These are phyloP conservation scores for Pseudogymnoascus sp. DNA, from an alignment of 2,329 filamentous ascomycete species.

Conservation along the genomic window DNA sequence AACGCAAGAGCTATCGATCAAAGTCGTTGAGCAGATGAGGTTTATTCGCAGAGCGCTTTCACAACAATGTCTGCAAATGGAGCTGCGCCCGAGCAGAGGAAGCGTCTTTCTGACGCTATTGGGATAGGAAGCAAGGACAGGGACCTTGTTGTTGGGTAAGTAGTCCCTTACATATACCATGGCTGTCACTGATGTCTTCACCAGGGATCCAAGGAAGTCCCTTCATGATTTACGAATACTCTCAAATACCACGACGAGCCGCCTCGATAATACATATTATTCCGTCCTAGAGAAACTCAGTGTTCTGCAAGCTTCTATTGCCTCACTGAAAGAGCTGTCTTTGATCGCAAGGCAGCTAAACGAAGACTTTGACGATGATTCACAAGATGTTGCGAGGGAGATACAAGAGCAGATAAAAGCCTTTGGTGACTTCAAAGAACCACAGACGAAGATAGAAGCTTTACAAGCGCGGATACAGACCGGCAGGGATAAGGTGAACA, in stretches of 20 bases:
- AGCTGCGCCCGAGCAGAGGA: neutral
- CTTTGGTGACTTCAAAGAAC: slow-evolving; percentile 55
- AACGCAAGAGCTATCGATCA: neutral
- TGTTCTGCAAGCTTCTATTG: slow-evolving; percentile 55
- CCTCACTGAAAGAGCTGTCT: slow-evolving; percentile 59
- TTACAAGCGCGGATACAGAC: slow-evolving; percentile 54
- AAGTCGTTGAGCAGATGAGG: neutral
- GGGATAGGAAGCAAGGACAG: neutral
- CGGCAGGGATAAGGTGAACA: slow-evolving; percentile 51
- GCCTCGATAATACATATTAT: slow-evolving; percentile 68
- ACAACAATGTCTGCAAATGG: slow-evolving; percentile 6
- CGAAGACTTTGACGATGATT: slow-evolving; percentile 51
- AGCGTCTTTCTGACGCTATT: neutral
- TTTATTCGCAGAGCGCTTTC: neutral
- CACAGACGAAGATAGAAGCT: slow-evolving; percentile 53
- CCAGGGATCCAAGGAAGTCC: slow-evolving; percentile 45
- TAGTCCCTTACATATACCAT: neutral
- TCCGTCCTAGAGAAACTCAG: slow-evolving; percentile 62
- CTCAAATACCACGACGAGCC: slow-evolving; percentile 54
- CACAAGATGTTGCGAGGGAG: slow-evolving; percentile 51
- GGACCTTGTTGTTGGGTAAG: neutral
- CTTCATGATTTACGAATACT: slow-evolving; percentile 48
- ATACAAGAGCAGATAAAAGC: slow-evolving; percentile 44
- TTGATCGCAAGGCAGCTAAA: slow-evolving; percentile 50
- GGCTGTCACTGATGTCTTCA: slow-evolving; percentile 8